Percentiles rank a stretch among this genome's conserved stretches.
These are phyloP conservation scores for Dacryopinax spathularia DNA, from an alignment of 768 basidiomycete genomes.

Conservation along the genomic window DNA sequence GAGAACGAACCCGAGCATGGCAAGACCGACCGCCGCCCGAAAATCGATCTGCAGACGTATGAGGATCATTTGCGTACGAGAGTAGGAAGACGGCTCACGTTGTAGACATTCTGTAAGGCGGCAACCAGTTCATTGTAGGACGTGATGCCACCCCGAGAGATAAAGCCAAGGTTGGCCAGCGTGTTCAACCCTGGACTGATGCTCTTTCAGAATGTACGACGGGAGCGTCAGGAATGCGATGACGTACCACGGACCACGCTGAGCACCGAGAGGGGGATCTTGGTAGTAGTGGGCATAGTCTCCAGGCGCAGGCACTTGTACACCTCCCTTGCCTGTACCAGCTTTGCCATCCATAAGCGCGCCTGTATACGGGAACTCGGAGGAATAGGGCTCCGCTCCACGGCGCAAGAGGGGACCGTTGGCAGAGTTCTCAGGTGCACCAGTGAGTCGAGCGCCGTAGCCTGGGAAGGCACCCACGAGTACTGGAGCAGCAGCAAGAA, in stretches of 20 bases:
- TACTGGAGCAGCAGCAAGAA: too few species aligned
- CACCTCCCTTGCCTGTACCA: background rate
- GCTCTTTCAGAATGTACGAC: background rate
- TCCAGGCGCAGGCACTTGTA: background rate
- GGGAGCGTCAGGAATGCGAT: background rate
- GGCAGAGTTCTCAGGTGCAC: too few species aligned
- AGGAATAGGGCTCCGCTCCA: background rate
- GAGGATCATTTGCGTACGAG: background rate
- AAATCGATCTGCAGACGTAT: background rate
- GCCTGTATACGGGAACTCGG: background rate
- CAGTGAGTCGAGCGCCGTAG: too few species aligned
- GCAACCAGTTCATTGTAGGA: background rate
- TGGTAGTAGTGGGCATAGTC: background rate
- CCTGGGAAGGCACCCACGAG: too few species aligned
- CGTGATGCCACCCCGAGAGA: background rate
- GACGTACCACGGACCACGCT: background rate
- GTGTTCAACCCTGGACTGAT: too few species aligned
- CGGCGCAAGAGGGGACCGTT: too few species aligned
- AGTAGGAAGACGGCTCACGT: background rate
- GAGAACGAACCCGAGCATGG: background rate
- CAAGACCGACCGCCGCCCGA: background rate
- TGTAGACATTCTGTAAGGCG: background rate
- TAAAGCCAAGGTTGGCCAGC: background rate
- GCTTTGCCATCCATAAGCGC: background rate
- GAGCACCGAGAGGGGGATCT: background rate